phyloP scores from a whole-genome alignment of 192 early-diverging fungal species.

The Jimgerdemannia flammicorona region DNA sequence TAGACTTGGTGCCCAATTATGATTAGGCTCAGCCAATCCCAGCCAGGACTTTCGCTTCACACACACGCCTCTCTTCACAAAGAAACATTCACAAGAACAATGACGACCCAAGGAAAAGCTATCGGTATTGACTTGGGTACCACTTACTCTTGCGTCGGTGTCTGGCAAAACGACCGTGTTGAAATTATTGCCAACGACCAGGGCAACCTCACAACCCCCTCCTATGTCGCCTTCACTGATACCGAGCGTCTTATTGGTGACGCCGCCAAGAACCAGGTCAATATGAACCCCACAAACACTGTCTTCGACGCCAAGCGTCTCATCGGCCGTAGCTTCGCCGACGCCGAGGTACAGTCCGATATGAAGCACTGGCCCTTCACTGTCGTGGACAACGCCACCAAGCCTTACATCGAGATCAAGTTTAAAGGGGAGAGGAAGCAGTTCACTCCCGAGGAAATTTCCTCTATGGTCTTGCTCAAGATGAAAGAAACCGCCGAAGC shows the following conservation, averaged over 20 bases:
- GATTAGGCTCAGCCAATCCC: no score
- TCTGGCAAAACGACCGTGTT: constrained; percentile 54
- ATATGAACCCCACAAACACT: constrained; percentile 97
- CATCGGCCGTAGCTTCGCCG: constrained; percentile 92
- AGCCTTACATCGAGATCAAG: constrained; percentile 91
- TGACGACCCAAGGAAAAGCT: background rate
- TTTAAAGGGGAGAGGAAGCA: constrained; percentile 96
- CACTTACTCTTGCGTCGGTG: constrained; percentile 90
- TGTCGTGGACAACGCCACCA: constrained; percentile 80
- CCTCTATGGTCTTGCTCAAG: constrained; percentile 93
- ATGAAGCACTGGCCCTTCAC: constrained; percentile 99
- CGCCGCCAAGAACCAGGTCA: constrained; percentile 98
- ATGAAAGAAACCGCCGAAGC: constrained; percentile 84
- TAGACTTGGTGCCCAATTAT: no score
- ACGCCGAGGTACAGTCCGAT: constrained; percentile 94
- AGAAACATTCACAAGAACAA: background rate
- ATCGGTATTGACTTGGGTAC: constrained; percentile 85
- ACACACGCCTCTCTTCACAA: background rate
- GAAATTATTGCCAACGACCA: constrained; percentile 99
- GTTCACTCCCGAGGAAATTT: constrained; percentile 98
- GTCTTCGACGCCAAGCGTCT: constrained; percentile 99
- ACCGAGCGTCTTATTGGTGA: constrained; percentile 98
- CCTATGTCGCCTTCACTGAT: constrained; percentile 97
- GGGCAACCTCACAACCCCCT: constrained; percentile 98
- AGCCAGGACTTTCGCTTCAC: background rate